These are phyloP conservation scores for Eucalyptus pumila DNA, from an alignment of 345 rosid species.

Conservation along the genomic window DNA sequence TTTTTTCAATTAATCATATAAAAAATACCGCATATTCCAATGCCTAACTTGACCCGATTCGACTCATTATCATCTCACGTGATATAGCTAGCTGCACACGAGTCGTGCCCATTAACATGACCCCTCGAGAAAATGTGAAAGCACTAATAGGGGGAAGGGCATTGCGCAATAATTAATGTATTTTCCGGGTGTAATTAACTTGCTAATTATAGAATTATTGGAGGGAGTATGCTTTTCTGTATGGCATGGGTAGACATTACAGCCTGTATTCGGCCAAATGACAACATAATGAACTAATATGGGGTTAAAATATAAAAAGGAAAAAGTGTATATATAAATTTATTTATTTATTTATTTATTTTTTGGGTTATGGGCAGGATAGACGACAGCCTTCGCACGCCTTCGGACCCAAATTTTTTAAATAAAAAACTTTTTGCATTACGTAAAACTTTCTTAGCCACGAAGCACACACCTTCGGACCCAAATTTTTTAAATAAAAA, in stretches of 20 bases:
- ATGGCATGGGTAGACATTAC: background rate
- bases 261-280: background rate
- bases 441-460: no score
- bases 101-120: background rate
- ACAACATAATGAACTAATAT: background rate
- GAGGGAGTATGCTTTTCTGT: background rate
- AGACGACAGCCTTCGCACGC: no score
- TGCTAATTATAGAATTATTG: background rate
- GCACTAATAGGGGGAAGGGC: background rate
- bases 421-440: no score
- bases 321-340: background rate
- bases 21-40: background rate
- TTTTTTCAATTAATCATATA: background rate
- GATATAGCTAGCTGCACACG: background rate
- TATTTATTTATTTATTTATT: fast-evolving
- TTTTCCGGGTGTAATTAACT: background rate
- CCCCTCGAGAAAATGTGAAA: background rate
- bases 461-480: no score
- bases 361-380: background rate
- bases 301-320: background rate
- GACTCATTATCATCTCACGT: background rate
- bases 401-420: no score
- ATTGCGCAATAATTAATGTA: background rate
- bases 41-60: background rate
- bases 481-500: no score